phyloP scores from a whole-genome alignment of 805 yeast genomes.

The Candida dendrica region DNA sequence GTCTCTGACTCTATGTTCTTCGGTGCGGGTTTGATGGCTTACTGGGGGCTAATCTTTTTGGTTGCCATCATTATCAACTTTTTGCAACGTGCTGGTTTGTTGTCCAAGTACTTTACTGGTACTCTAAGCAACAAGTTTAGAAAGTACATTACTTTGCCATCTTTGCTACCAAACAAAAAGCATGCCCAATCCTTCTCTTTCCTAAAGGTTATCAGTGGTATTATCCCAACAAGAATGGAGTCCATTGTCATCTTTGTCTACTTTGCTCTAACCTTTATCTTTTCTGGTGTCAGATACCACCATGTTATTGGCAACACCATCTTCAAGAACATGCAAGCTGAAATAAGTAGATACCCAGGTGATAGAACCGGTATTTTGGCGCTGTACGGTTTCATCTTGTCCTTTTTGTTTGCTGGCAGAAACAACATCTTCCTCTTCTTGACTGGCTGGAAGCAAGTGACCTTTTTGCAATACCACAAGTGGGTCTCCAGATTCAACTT shows the following conservation, averaged over 20 bases:
- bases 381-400: slow-evolving; percentile 38
- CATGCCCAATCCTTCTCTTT: slow-evolving; percentile 13
- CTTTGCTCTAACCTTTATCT: slow-evolving; percentile 18
- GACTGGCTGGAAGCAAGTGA: slow-evolving; percentile 61
- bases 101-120: slow-evolving; percentile 9
- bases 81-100: slow-evolving; percentile 9
- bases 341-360: slow-evolving; percentile 19
- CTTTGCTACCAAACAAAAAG: slow-evolving; percentile 9
- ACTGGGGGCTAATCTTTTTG: slow-evolving; percentile 40
- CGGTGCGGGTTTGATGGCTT: slow-evolving; percentile 40
- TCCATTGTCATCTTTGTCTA: slow-evolving; percentile 26
- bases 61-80: slow-evolving; percentile 28
- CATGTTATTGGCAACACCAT: slow-evolving; percentile 12
- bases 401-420: slow-evolving; percentile 61
- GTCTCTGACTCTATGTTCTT: slow-evolving; percentile 34
- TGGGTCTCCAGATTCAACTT: slow-evolving; percentile 47
- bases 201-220: slow-evolving; percentile 12
- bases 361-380: slow-evolving; percentile 18
- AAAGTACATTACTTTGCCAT: slow-evolving; percentile 12
- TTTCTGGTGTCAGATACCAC: slow-evolving; percentile 12
- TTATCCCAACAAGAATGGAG: slow-evolving; percentile 18
- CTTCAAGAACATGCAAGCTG: slow-evolving; percentile 11
- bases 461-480: slow-evolving; percentile 61
- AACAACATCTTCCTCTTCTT: slow-evolving; percentile 57
- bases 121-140: slow-evolving; percentile 8